Conservation (phyloP, 2,329 filamentous ascomycete genomes). For the Fusarium mexicanum region DNA sequence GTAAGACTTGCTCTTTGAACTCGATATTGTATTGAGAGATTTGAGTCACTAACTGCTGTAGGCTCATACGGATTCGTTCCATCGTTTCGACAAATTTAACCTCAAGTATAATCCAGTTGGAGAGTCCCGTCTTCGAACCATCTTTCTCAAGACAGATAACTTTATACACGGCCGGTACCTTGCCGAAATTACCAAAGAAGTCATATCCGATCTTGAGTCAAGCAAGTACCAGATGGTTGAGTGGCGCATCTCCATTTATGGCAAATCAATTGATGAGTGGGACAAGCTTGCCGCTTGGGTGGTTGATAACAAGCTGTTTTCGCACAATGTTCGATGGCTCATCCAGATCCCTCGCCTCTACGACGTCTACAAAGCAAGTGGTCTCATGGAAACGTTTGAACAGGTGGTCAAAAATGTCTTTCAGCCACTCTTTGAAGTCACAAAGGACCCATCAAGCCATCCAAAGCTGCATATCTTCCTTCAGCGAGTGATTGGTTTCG, state of each 20-base stretch:
- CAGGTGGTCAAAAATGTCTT: constrained; percentile 92
- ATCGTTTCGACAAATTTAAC: constrained; percentile 99
- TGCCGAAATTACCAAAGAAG: constrained; percentile 97
- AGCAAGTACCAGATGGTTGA: constrained; percentile 99
- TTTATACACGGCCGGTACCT: constrained; percentile 95
- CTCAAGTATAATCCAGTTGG: constrained; percentile 98
- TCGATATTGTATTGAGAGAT: not conserved
- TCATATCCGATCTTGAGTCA: constrained; percentile 95
- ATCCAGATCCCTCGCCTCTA: constrained; percentile 95
- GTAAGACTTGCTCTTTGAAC: constrained; percentile 59
- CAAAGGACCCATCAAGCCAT: constrained; percentile 83
- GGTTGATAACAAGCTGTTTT: constrained; percentile 97
- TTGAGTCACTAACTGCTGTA: constrained; percentile 46
- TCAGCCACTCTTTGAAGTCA: constrained; percentile 93
- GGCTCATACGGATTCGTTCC: constrained; percentile 97
- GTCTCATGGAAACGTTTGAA: constrained; percentile 88
- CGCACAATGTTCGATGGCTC: constrained; percentile 96
- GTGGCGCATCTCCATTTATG: constrained; percentile 98
- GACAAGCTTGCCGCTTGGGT: constrained; percentile 98
- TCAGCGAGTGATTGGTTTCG: constrained; percentile 94
- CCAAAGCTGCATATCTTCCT: constrained; percentile 95
- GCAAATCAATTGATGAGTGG: constrained; percentile 92
- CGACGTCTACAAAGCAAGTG: constrained; percentile 92
- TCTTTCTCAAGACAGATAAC: constrained; percentile 98
- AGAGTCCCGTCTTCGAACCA: constrained; percentile 94